Evolutionary conservation across 2,329 filamentous ascomycete species (phyloP).

Genomic region (Sporothrix pseudoabietina): DNA sequence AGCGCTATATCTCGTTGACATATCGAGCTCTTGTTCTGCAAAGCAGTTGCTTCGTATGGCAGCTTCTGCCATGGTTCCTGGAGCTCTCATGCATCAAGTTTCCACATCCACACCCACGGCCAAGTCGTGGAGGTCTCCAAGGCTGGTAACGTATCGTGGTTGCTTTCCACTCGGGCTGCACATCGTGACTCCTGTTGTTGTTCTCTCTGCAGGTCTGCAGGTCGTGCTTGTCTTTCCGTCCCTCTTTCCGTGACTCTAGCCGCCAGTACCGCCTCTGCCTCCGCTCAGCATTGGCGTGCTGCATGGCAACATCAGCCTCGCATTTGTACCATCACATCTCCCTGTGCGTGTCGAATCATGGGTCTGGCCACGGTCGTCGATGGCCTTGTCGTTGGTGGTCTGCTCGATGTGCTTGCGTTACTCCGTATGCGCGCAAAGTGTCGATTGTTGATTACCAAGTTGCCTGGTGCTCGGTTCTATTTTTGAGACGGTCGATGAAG

Average conservation of each 20-base stretch:
- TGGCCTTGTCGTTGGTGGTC: not conserved
- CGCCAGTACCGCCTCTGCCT: not conserved
- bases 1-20: not conserved
- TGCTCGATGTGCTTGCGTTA: not conserved
- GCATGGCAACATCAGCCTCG: not conserved
- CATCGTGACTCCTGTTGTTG: not conserved
- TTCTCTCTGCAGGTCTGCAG: too few relatives aligned
- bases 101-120: not conserved
- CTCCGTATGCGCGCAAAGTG: not conserved
- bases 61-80: not conserved
- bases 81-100: not conserved
- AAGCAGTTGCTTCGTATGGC: not conserved
- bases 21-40: not conserved
- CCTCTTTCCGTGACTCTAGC: not conserved
- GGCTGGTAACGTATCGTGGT: not conserved
- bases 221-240: not conserved
- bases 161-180: not conserved
- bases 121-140: not conserved
- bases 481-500: not conserved
- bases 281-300: not conserved
- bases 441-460: not conserved
- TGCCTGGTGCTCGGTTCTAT: not conserved
- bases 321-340: not conserved
- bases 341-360: constrained; percentile 6
- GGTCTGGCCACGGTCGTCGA: not conserved